phyloP scores from a whole-genome alignment of 441 rosid species.

The Pelargonium cotyledonis region DNA sequence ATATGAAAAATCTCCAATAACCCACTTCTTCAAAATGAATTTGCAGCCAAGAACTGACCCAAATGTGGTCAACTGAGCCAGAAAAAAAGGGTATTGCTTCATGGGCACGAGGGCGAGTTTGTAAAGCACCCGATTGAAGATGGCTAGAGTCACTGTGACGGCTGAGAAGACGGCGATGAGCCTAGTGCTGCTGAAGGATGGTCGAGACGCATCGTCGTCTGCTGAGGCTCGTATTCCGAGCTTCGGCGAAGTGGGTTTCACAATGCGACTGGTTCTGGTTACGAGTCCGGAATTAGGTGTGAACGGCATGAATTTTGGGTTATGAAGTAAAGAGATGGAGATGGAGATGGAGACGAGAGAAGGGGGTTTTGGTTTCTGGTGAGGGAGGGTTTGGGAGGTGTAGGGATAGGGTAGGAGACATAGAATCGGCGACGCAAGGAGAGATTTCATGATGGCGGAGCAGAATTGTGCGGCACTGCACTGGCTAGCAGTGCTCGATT shows the following conservation, averaged over 20 bases:
- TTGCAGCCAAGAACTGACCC: conserved; percentile 35
- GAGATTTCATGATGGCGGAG: neutral
- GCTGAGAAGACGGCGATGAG: conserved; percentile 39
- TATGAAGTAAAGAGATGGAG: neutral
- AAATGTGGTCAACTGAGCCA: conserved; percentile 74
- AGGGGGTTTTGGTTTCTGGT: neutral
- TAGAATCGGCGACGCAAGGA: neutral
- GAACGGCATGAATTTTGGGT: neutral
- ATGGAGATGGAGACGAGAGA: neutral
- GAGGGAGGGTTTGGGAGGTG: neutral
- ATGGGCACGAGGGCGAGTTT: conserved; percentile 91
- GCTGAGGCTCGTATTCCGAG: neutral
- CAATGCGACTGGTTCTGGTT: neutral
- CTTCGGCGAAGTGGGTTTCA: too few species aligned
- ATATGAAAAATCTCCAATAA: too few species aligned
- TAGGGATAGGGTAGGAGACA: neutral
- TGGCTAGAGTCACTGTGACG: conserved; percentile 41
- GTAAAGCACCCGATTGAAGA: conserved; percentile 83
- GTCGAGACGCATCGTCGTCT: neutral
- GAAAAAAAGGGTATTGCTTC: conserved; percentile 76
- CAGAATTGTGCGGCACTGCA: too few species aligned
- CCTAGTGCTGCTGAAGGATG: conserved; percentile 20
- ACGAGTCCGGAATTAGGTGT: neutral
- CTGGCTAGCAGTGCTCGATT: too few species aligned
- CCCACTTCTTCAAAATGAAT: neutral